Evolutionary conservation across 208 protist genomes (phyloP).

Genomic region (Balamuthia mandrillaris): DNA sequence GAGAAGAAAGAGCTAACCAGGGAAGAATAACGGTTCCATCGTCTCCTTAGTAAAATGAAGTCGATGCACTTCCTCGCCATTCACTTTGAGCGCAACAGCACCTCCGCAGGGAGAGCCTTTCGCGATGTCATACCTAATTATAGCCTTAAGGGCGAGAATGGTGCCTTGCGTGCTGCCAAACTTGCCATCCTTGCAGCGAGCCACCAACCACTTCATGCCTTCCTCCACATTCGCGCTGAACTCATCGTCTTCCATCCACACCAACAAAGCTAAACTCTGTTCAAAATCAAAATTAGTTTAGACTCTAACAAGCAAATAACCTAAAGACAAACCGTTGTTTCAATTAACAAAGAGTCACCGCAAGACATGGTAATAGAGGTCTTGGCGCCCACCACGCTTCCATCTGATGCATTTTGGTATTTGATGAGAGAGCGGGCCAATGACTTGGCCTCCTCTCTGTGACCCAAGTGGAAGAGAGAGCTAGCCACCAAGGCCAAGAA

Average conservation of each 20-base stretch:
- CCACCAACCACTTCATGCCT: not conserved
- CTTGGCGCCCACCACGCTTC: not conserved
- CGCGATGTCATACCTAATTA: not conserved
- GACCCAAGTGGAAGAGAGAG: slow-evolving; percentile 2
- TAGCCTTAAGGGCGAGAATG: slow-evolving; percentile 48
- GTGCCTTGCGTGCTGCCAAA: slow-evolving; percentile 53
- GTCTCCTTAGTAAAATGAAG: too few relatives aligned
- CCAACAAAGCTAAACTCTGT: not conserved
- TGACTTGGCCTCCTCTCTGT: not conserved
- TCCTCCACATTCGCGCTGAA: not conserved
- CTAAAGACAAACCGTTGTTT: slow-evolving; percentile 26
- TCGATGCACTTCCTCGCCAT: not conserved
- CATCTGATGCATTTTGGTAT: not conserved
- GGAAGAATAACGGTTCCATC: too few relatives aligned
- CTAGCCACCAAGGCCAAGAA: slow-evolving; percentile 38
- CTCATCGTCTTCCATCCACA: slow-evolving; percentile 38
- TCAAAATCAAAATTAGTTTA: not conserved
- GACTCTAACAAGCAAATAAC: not conserved
- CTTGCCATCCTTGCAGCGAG: not conserved
- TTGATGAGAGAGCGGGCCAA: not conserved
- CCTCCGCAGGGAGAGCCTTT: not conserved
- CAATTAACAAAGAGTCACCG: slow-evolving; percentile 26
- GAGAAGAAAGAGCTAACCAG: too few relatives aligned
- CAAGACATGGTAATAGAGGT: slow-evolving; percentile 46
- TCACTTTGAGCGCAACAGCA: not conserved